phyloP scores from a whole-genome alignment of 2,329 filamentous ascomycete species.

The Celoporthe dispersa region DNA sequence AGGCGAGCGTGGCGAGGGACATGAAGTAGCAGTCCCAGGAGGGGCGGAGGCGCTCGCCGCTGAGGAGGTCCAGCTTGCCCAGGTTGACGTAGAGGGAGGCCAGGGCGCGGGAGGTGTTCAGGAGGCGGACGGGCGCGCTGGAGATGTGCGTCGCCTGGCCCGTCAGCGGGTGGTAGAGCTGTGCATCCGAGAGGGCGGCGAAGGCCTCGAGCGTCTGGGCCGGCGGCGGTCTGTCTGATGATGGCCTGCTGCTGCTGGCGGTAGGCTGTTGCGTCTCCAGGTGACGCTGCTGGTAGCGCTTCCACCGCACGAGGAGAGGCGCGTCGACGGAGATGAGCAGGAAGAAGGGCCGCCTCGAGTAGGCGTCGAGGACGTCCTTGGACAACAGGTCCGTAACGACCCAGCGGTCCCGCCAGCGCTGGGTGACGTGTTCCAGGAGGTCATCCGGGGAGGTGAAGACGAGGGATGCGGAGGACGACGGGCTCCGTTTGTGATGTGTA shows the following conservation, averaged over 20 bases:
- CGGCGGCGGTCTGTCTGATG: conserved; percentile 33
- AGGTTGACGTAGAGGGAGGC: conserved; percentile 74
- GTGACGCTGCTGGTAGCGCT: conserved; percentile 63
- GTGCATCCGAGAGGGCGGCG: conserved; percentile 65
- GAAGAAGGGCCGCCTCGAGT: conserved; percentile 86
- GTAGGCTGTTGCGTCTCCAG: conserved; percentile 3
- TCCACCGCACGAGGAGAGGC: conserved; percentile 82
- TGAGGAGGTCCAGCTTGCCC: conserved; percentile 73
- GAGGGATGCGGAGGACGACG: conserved; percentile 33
- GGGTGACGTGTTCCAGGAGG: conserved; percentile 84
- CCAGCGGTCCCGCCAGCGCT: conserved; percentile 80
- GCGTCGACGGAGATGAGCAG: conserved; percentile 90
- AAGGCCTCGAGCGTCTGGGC: conserved; percentile 55
- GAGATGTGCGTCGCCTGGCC: conserved; percentile 79
- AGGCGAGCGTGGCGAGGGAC: conserved; percentile 89
- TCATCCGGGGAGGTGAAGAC: conserved; percentile 66
- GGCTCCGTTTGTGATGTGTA: conserved; percentile 20
- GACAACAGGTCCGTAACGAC: conserved; percentile 84
- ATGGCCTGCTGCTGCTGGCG: neutral
- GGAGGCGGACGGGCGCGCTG: conserved; percentile 79
- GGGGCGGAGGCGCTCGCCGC: conserved; percentile 80
- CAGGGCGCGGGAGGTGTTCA: conserved; percentile 80
- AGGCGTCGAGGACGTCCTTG: conserved; percentile 72
- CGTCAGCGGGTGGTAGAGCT: conserved; percentile 70
- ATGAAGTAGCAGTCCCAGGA: conserved; percentile 99